These are phyloP conservation scores for Przewalskia tangutica DNA, from an alignment of 257 asterid genomes.

Conservation along the genomic window DNA sequence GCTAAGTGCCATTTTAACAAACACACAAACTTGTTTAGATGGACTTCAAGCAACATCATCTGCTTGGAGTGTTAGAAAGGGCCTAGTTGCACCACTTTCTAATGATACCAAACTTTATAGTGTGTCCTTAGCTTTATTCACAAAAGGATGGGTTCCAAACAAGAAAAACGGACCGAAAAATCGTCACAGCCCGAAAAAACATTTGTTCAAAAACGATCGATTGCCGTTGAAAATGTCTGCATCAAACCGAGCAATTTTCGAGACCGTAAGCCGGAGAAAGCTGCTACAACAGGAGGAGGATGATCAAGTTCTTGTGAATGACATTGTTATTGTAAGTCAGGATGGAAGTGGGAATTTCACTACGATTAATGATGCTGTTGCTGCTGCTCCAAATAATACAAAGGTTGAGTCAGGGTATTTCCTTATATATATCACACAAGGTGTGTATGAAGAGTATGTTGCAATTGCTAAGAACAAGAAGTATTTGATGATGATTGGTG, in stretches of 20 bases:
- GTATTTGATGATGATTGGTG: constrained; percentile 69
- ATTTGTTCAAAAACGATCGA: constrained; percentile 16
- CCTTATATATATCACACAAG: constrained; percentile 44
- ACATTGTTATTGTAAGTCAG: constrained; percentile 44
- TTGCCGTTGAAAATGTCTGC: constrained; percentile 39
- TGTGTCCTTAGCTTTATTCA: constrained; percentile 52
- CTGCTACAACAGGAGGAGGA: constrained; percentile 29
- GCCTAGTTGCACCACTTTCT: constrained; percentile 33
- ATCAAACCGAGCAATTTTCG: constrained; percentile 18
- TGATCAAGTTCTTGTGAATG: constrained; percentile 34
- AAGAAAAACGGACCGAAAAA: constrained; percentile 5
- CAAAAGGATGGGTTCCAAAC: constrained; percentile 50
- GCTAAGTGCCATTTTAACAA: constrained; percentile 64
- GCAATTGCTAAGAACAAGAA: constrained; percentile 43
- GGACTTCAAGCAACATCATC: constrained; percentile 49
- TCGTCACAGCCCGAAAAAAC: not conserved
- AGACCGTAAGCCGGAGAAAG: constrained; percentile 26
- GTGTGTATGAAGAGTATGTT: constrained; percentile 67
- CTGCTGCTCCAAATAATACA: constrained; percentile 47
- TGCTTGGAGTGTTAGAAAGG: constrained; percentile 45
- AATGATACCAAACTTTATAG: constrained; percentile 58
- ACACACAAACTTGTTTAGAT: constrained; percentile 57
- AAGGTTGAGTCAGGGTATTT: constrained; percentile 37
- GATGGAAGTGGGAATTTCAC: constrained; percentile 52
- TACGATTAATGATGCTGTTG: constrained; percentile 52